phyloP scores from a whole-genome alignment of 2,329 filamentous ascomycete species.

The Calonectria henricotiae region DNA sequence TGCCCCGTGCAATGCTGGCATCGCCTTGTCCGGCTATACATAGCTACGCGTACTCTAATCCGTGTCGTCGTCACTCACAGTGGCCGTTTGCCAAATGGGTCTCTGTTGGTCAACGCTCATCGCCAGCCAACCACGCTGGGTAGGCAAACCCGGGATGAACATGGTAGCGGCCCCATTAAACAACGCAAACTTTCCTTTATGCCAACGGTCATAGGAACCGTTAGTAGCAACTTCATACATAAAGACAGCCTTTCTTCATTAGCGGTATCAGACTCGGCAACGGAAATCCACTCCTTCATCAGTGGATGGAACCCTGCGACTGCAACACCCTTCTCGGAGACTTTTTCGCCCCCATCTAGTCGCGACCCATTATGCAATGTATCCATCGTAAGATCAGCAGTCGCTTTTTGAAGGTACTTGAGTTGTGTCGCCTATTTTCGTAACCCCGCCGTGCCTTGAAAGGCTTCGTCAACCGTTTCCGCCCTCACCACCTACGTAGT shows the following conservation, averaged over 20 bases:
- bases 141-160: slow-evolving; percentile 14
- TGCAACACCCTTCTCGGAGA: slow-evolving; percentile 38
- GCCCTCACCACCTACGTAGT: neutral
- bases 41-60: slow-evolving; percentile 33
- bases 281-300: slow-evolving; percentile 7
- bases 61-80: slow-evolving; percentile 19
- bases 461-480: slow-evolving; percentile 4
- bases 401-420: slow-evolving; percentile 27
- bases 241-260: slow-evolving; percentile 25
- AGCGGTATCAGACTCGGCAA: neutral
- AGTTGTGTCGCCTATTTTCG: slow-evolving; percentile 26
- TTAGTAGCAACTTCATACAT: slow-evolving; percentile 18
- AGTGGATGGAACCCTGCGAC: slow-evolving; percentile 26
- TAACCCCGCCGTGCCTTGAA: neutral
- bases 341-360: slow-evolving; percentile 37
- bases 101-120: slow-evolving; percentile 35
- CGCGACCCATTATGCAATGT: slow-evolving; percentile 41
- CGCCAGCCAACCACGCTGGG: slow-evolving; percentile 19
- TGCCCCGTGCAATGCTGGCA: slow-evolving; percentile 21
- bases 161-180: slow-evolving; percentile 13
- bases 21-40: slow-evolving; percentile 27
- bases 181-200: slow-evolving; percentile 9
- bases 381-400: slow-evolving; percentile 49
- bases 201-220: slow-evolving; percentile 23
- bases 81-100: slow-evolving; percentile 19